phyloP scores from a whole-genome alignment of 2,329 filamentous ascomycete genomes.

The Septoria linicola region DNA sequence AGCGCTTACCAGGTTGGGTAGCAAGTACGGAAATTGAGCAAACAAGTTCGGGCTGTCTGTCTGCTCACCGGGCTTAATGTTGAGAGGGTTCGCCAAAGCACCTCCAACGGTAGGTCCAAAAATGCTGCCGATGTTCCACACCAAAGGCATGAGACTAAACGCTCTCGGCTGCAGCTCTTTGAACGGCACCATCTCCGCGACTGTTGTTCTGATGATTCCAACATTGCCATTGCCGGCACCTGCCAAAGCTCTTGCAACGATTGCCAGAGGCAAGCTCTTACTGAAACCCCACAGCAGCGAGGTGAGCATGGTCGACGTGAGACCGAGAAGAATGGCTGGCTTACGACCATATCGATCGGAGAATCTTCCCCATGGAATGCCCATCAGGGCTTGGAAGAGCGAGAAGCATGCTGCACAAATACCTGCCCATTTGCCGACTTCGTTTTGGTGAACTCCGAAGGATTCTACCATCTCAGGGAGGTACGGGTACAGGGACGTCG shows the following conservation, averaged over 20 bases:
- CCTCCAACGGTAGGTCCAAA: conserved; percentile 88
- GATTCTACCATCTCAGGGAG: conserved; percentile 83
- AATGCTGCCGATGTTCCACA: conserved; percentile 83
- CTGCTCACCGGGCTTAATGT: conserved; percentile 62
- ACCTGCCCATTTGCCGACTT: conserved; percentile 80
- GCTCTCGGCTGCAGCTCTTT: conserved; percentile 82
- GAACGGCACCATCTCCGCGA: conserved; percentile 88
- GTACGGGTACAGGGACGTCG: conserved; percentile 93
- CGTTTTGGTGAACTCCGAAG: conserved; percentile 68
- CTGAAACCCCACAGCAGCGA: conserved; percentile 84
- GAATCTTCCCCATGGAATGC: conserved; percentile 81
- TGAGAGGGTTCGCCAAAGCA: conserved; percentile 75
- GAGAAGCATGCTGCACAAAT: conserved; percentile 81
- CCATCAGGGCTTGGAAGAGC: conserved; percentile 78
- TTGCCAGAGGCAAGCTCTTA: conserved; percentile 73
- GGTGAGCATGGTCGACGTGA: conserved; percentile 76
- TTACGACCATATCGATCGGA: conserved; percentile 82
- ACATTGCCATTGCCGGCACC: conserved; percentile 83
- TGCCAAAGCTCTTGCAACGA: conserved; percentile 72
- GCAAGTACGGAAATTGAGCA: conserved; percentile 72
- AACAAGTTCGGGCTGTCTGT: conserved; percentile 60
- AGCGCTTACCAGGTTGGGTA: conserved; percentile 80
- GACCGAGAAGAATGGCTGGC: conserved; percentile 70
- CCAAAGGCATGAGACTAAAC: conserved; percentile 90
- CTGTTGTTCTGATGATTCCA: conserved; percentile 76